Conservation (phyloP, 164 flowering plant genomes). For the Vitis rotundifolia region DNA sequence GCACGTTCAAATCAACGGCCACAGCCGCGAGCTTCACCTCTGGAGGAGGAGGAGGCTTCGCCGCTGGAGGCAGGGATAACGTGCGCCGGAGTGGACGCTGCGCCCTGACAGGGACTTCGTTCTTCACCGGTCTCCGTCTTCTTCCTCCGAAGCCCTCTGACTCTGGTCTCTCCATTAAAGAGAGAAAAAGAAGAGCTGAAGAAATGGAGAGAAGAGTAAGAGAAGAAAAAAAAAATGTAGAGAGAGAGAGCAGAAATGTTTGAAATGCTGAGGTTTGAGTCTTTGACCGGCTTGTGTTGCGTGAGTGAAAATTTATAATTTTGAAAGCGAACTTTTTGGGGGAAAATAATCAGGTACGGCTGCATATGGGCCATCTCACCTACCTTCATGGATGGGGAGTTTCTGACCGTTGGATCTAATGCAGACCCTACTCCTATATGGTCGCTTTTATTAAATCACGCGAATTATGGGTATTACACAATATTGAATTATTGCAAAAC, state of each 20-base stretch:
- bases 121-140: conserved; percentile 1
- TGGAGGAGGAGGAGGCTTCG: conserved; percentile 10
- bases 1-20: conserved; percentile 27
- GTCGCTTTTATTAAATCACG: no score
- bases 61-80: not conserved
- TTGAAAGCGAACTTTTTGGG: no score
- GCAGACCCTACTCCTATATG: no score
- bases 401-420: no score
- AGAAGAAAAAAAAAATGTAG: not conserved
- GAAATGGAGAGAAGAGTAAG: not conserved
- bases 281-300: not conserved
- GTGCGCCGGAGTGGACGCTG: conserved; percentile 5
- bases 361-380: no score
- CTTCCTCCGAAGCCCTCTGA: not conserved
- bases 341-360: no score
- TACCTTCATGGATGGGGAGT: no score
- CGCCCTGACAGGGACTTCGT: not conserved
- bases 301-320: not conserved
- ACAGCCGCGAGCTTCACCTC: conserved; percentile 28
- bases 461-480: no score
- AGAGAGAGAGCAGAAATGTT: conserved; percentile 8
- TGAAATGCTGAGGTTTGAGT: conserved; percentile 6
- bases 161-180: not conserved
- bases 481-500: no score
- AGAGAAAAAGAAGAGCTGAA: not conserved